Conservation (phyloP, 192 early-diverging fungal species). For the Entomortierella chlamydospora region DNA sequence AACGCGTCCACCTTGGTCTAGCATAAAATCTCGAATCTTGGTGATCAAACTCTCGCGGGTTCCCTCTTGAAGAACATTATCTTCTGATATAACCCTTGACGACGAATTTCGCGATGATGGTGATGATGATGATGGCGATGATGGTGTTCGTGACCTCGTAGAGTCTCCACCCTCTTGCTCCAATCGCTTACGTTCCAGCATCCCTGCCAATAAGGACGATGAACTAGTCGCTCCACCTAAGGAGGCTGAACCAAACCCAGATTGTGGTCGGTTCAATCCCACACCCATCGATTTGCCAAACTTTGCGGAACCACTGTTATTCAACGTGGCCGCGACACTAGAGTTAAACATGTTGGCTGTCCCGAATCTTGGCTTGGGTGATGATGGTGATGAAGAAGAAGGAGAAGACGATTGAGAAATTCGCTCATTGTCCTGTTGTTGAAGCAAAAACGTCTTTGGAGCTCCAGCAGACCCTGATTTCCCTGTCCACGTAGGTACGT, state of each 20-base stretch:
- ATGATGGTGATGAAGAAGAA: too few species aligned
- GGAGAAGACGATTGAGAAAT: constrained; percentile 5
- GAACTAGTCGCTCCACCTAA: constrained; percentile 19
- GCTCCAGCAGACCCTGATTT: constrained; percentile 72
- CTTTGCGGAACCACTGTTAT: neutral
- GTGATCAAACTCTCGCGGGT: constrained; percentile 57
- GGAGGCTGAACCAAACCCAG: constrained; percentile 31
- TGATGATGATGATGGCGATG: neutral
- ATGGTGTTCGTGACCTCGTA: neutral
- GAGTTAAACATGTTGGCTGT: constrained; percentile 46
- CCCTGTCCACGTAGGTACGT: constrained; percentile 94
- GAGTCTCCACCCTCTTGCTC: constrained; percentile 27
- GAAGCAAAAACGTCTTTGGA: constrained; percentile 40
- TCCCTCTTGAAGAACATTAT: constrained; percentile 20
- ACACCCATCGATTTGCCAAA: constrained; percentile 14
- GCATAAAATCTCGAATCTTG: constrained; percentile 68
- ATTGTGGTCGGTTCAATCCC: neutral
- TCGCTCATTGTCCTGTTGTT: constrained; percentile 39
- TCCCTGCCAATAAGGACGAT: constrained; percentile 51
- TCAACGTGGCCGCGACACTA: constrained; percentile 8
- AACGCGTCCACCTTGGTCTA: constrained; percentile 57
- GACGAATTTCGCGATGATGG: constrained; percentile 6
- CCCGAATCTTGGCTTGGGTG: constrained; percentile 48
- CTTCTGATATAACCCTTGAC: neutral
- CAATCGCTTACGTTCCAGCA: constrained; percentile 55